Evolutionary conservation across 2,329 filamentous ascomycete genomes (phyloP), one percentile per base, ranked within the genome.

Genomic region (Alternaria conjuncta): DNA sequence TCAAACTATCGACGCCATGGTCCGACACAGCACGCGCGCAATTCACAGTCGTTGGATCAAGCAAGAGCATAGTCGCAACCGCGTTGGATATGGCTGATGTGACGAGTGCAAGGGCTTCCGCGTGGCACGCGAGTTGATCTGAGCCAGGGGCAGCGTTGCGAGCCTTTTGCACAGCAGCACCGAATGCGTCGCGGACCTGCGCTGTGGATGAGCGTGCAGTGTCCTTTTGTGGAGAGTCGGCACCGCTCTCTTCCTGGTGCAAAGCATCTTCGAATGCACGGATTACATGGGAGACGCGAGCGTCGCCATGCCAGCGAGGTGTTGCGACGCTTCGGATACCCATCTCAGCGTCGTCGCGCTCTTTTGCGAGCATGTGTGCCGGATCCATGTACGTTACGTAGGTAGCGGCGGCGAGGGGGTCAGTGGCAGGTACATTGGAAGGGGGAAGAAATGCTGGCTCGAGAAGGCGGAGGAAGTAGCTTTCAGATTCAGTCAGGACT

Each of bases 301-400:
- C 67, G 54, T 78, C 76, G 50, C 46, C 54, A 61, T 78, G 69
- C 73, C 73, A 49, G 18, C 50, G 32, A 23, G 54, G 54, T 21
- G 20, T 28, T 30, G 50, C 18, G 13, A n/a, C 23, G 18, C 21
- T 50, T n/a, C 26, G 23, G 23, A 26, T n/a, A 36, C 32, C 32
- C 32, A 36, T 36, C 32, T 36, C 32, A 36, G 32, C 32, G 13
- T 50, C 46, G 15, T 50, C 46, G 18, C 46, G 46, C 21, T 21
- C 15, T 25, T 25, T 21, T 13, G 13, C 46, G 13, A 50, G 18
- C 51, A 55, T 55, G 36, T n/a, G 43, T 25, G 51, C 57, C 1
- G 77, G 77, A 43, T 79, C 76, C 3, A 77, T 26, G 47, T 66
- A 70, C 1, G 76, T 77, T 55, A 64, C 10, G 12, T 76, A 32